Evolutionary conservation across 805 yeast species (phyloP), one percentile per base, ranked within the genome.

Genomic region (Cyberlindnera meyerae): DNA sequence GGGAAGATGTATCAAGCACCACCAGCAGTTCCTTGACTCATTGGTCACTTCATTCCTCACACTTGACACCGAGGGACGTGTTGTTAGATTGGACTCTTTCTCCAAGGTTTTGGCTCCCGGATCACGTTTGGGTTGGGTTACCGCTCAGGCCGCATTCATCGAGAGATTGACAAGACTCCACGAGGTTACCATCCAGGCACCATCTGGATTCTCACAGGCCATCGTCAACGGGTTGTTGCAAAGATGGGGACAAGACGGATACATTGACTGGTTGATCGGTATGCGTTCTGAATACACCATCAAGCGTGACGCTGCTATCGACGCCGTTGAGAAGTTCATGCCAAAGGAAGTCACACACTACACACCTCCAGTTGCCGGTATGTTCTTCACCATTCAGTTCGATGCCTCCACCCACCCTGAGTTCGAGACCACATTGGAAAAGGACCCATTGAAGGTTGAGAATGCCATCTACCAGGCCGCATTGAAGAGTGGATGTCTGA

Each of bases 321-420:
- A 68, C 78, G 0, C 62, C 84, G 33, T 55, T 61, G 36, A 57
- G 60, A 34, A 55, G 62, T 50, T 60, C 72, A 43, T 77, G 82
- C 4, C 48, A 34, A 33, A 38, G 42, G 32, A 45, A 41, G 31
- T 50, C 51, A 1, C 39, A 43, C 29, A 42, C 47, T 31, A 42
- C 37, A 58, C 57, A 31, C 70, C 72, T 18, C 86, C 87, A 9
- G 70, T 66, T 15, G 84, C 84, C 5, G 88, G 88, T 48, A 80
- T 80, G 88, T 80, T 81, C 57, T 68, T 79, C 57, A 74, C 81
- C 36, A 63, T 79, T 33, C 57, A 62, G 21, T 53, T 84, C n/a
- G 48, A 86, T 57, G 84, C 88, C 28, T 59, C 87, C 15, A 74
- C 77, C 58, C 96, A 88, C 58, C 95, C 95, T 24, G 74, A 77